Conservation (phyloP, 2,329 filamentous ascomycete genomes). For the Camptophora hylomeconis region DNA sequence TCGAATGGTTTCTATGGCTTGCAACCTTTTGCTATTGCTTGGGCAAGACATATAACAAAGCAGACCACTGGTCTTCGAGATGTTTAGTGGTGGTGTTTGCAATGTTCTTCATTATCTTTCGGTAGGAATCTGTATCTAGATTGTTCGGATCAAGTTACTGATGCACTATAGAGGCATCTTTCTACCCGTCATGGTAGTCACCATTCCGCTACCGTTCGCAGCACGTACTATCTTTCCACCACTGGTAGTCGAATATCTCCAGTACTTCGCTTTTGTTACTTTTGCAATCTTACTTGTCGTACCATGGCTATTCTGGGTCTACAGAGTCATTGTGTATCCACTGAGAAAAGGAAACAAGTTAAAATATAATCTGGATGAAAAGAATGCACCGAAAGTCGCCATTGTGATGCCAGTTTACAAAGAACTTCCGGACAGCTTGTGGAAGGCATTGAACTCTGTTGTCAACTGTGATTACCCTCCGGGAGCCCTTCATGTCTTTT, state of each 20-base stretch:
- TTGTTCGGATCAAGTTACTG: constrained; percentile 2
- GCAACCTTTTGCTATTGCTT: constrained; percentile 89
- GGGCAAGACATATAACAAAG: constrained; percentile 75
- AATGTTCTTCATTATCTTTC: constrained; percentile 57
- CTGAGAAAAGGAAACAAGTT: constrained; percentile 71
- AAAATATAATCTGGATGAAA: constrained; percentile 71
- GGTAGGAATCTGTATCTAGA: constrained; percentile 40
- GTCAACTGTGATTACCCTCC: constrained; percentile 89
- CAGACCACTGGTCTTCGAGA: constrained; percentile 73
- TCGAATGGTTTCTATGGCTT: constrained; percentile 93
- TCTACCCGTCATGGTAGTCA: constrained; percentile 87
- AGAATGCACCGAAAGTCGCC: constrained; percentile 81
- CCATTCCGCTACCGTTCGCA: constrained; percentile 63
- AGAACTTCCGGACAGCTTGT: constrained; percentile 69
- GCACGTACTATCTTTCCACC: constrained; percentile 61
- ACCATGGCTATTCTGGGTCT: constrained; percentile 88
- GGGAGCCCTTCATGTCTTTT: constrained; percentile 83
- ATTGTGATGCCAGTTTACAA: constrained; percentile 97
- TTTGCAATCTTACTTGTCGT: constrained; percentile 75
- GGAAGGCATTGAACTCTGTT: constrained; percentile 80
- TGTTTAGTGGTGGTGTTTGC: constrained; percentile 66
- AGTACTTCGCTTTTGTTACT: constrained; percentile 93
- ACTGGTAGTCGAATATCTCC: constrained; percentile 56
- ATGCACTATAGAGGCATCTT: constrained; percentile 54
- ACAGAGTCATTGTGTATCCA: constrained; percentile 76